Evolutionary conservation across 345 rosid species (phyloP).

Genomic region (Acer saccharum): DNA sequence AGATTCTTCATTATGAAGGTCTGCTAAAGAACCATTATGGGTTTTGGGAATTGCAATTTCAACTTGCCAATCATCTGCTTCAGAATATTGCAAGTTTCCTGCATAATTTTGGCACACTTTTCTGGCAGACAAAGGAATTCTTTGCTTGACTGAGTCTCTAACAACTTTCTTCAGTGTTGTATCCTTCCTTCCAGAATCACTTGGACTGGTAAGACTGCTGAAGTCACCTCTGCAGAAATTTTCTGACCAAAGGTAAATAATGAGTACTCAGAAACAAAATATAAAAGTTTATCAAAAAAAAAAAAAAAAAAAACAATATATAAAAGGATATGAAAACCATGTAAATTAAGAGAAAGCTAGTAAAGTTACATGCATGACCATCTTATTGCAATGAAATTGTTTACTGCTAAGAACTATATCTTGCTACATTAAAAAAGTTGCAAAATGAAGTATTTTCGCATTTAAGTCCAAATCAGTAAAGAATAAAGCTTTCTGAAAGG

Average conservation of each 20-base stretch:
- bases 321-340: conserved; percentile 1
- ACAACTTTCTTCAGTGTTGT: conserved; percentile 42
- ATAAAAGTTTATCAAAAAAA: conserved; percentile 11
- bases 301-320: conserved; percentile 13
- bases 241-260: conserved; percentile 41
- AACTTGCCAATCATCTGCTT: conserved; percentile 74
- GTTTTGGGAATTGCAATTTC: conserved; percentile 72
- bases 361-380: background rate
- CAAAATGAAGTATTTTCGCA: background rate
- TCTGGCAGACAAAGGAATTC: conserved; percentile 55
- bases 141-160: conserved; percentile 47
- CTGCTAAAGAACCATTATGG: conserved; percentile 37
- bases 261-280: conserved; percentile 8
- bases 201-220: conserved; percentile 55
- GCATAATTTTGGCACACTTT: conserved; percentile 45
- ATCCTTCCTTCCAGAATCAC: conserved; percentile 55
- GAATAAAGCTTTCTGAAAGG: background rate
- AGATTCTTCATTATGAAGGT: conserved; percentile 71
- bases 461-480: background rate
- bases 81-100: conserved; percentile 42
- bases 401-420: background rate
- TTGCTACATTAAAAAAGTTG: background rate
- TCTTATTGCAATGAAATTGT: background rate
- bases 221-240: conserved; percentile 58
- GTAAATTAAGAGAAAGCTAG: background rate